Percentiles rank a stretch among this genome's conserved stretches.
Conservation (phyloP, 73 alveolate genomes). For the Vitrella brassicaformis region DNA sequence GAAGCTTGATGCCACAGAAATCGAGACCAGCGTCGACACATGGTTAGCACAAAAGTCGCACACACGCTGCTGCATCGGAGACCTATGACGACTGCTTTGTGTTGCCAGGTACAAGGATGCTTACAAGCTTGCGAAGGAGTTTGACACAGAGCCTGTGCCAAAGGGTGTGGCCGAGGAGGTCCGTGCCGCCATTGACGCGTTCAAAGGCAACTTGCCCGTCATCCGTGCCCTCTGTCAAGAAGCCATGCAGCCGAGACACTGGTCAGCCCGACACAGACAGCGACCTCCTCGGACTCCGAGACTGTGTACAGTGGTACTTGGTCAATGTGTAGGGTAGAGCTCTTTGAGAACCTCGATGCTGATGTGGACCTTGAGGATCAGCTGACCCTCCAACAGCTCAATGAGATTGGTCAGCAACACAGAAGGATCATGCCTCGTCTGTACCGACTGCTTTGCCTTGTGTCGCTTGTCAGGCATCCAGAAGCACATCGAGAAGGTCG, state of each 20-base stretch:
- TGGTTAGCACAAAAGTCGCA: neutral
- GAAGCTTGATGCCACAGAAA: neutral
- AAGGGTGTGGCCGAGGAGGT: slow-evolving; percentile 30
- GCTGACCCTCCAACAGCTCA: neutral
- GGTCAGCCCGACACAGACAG: too few relatives aligned
- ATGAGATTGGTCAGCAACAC: neutral
- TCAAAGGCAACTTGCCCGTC: slow-evolving; percentile 35
- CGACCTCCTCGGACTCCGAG: too few relatives aligned
- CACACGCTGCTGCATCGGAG: neutral
- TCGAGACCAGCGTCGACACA: neutral
- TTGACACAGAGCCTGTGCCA: neutral
- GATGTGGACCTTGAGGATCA: neutral
- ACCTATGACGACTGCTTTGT: neutral
- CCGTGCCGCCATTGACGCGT: slow-evolving; percentile 20
- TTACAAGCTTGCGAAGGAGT: neutral
- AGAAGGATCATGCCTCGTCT: neutral
- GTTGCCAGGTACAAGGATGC: neutral
- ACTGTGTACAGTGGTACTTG: too few relatives aligned
- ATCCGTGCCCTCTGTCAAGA: slow-evolving; percentile 18
- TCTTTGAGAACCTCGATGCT: neutral
- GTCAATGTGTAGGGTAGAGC: too few relatives aligned
- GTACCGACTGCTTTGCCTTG: neutral
- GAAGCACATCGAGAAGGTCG: slow-evolving; percentile 4
- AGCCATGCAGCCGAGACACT: neutral
- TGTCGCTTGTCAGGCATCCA: neutral